Percentiles rank a stretch among this genome's conserved stretches.
phyloP scores from a whole-genome alignment of 179 eudicot species.

The Sideroxylon spinosum region DNA sequence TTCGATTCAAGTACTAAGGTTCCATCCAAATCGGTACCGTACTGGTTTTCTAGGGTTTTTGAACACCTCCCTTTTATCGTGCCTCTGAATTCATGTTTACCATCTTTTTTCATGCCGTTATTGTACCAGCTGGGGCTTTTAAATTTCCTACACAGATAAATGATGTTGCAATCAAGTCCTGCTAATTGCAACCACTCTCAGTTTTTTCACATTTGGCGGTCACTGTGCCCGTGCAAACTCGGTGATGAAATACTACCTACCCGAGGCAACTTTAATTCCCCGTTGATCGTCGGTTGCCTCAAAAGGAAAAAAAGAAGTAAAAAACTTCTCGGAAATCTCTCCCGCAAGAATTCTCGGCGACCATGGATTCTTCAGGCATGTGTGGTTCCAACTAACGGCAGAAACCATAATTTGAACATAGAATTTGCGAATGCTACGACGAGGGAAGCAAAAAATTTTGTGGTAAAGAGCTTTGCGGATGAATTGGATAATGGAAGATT shows the following conservation, averaged over 20 bases:
- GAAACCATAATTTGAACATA: slow-evolving; percentile 30
- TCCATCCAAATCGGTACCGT: not conserved
- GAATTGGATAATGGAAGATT: slow-evolving; percentile 32
- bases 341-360: slow-evolving; percentile 13
- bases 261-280: slow-evolving; percentile 21
- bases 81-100: not conserved
- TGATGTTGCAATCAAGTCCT: slow-evolving; percentile 31
- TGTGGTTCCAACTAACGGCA: slow-evolving; percentile 32
- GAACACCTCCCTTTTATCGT: not conserved
- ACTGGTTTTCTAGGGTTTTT: not conserved
- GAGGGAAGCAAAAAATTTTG: slow-evolving; percentile 33
- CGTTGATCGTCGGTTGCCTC: slow-evolving; percentile 19
- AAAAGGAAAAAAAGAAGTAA: slow-evolving; percentile 24
- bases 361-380: slow-evolving; percentile 32
- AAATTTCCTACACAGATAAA: slow-evolving; percentile 15
- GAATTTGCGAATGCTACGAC: slow-evolving; percentile 39
- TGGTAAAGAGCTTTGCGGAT: slow-evolving; percentile 32
- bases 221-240: slow-evolving; percentile 30
- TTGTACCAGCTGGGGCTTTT: not conserved
- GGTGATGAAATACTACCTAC: not conserved
- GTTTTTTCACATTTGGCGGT: slow-evolving; percentile 15
- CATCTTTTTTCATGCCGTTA: slow-evolving; percentile 8
- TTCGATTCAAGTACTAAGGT: not conserved
- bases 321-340: slow-evolving; percentile 17
- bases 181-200: slow-evolving; percentile 13